These are phyloP conservation scores for Aurinia saxatilis DNA, from an alignment of 345 rosid species.

Conservation along the genomic window DNA sequence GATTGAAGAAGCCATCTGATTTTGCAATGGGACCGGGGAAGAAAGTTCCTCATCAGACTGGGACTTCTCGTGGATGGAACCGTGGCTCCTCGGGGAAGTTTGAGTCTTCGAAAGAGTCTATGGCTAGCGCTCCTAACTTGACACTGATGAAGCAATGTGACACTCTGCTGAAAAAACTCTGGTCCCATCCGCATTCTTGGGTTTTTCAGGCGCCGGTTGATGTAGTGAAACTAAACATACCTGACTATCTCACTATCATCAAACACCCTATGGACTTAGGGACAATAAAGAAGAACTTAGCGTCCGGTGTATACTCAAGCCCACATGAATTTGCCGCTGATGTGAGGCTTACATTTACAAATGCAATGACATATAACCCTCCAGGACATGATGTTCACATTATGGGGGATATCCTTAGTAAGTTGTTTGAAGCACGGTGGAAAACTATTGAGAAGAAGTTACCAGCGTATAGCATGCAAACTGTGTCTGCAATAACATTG, in stretches of 20 bases:
- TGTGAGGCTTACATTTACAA: conserved; percentile 74
- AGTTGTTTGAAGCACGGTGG: conserved; percentile 76
- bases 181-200: conserved; percentile 80
- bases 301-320: conserved; percentile 61
- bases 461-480: conserved; percentile 28
- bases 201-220: conserved; percentile 87
- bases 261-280: conserved; percentile 95
- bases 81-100: conserved; percentile 52
- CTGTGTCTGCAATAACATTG: conserved; percentile 30
- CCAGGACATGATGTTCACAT: conserved; percentile 73
- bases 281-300: conserved; percentile 55
- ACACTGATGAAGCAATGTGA: conserved; percentile 81
- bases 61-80: conserved; percentile 36
- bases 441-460: conserved; percentile 72
- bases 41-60: conserved; percentile 38
- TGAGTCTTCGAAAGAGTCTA: conserved; percentile 38
- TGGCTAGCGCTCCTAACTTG: conserved; percentile 37
- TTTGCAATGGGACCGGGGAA: conserved; percentile 40
- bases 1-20: conserved; percentile 36
- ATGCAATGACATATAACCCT: conserved; percentile 91
- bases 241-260: conserved; percentile 70
- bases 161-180: conserved; percentile 51
- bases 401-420: conserved; percentile 77
- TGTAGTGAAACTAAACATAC: conserved; percentile 64
- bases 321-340: conserved; percentile 74